These are phyloP conservation scores for Solanum hybrid DNA, from an alignment of 305 asterid genomes.

Conservation along the genomic window DNA sequence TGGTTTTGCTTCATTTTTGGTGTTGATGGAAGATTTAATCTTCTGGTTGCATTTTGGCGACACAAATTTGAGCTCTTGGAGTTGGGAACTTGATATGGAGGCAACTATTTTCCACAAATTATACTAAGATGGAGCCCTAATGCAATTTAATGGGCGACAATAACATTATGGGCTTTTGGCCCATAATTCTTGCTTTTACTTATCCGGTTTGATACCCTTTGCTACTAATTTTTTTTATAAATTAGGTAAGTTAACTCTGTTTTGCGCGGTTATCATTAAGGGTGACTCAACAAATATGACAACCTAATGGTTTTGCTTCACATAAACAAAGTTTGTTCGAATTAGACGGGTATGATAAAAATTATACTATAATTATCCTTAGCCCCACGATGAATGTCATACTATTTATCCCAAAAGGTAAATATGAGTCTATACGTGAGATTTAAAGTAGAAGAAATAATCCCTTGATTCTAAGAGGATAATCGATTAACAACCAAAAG, in stretches of 20 bases:
- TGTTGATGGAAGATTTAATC: background rate
- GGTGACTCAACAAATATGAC: background rate
- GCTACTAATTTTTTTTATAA: background rate
- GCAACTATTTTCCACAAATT: background rate
- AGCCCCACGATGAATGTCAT: background rate
- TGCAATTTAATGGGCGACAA: background rate
- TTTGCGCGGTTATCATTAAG: background rate
- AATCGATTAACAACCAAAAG: background rate
- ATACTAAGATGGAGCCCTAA: background rate
- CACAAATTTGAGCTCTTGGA: background rate
- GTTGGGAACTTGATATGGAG: background rate
- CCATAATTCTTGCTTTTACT: background rate
- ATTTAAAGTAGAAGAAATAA: too few relatives aligned
- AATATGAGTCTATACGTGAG: background rate
- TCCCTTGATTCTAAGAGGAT: background rate
- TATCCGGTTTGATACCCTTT: background rate
- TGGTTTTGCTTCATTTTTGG: background rate
- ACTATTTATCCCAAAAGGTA: background rate
- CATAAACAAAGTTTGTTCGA: background rate
- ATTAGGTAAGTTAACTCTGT: background rate
- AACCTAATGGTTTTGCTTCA: background rate
- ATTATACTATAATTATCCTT: background rate
- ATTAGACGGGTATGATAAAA: background rate
- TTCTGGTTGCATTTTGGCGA: background rate
- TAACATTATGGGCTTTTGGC: background rate